Percentiles rank a stretch among this genome's conserved stretches.
Conservation (phyloP, 2,329 filamentous ascomycete genomes). For the Parasarocladium wereldwijsianum region DNA sequence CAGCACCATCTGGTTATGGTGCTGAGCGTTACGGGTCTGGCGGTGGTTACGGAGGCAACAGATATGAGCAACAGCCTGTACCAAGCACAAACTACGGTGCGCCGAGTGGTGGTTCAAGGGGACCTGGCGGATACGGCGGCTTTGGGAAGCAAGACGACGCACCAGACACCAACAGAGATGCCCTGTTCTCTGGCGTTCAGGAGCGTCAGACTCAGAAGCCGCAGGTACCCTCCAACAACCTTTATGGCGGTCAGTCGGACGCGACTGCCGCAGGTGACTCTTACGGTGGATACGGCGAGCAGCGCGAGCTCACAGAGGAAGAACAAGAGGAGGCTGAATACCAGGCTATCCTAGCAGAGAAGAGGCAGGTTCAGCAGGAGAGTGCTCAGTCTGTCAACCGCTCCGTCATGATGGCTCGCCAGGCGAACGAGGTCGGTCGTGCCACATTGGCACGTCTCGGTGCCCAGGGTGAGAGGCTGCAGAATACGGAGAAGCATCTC, state of each 20-base stretch:
- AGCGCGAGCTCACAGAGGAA: constrained; percentile 70
- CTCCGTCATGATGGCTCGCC: constrained; percentile 24
- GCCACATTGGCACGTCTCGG: constrained; percentile 60
- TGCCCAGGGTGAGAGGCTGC: constrained; percentile 64
- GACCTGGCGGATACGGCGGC: constrained; percentile 46
- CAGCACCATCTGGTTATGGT: constrained; percentile 30
- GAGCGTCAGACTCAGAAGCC: constrained; percentile 30
- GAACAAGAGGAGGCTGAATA: constrained; percentile 61
- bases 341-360: constrained; percentile 36
- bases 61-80: constrained; percentile 30
- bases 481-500: constrained; percentile 72
- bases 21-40: constrained; percentile 36
- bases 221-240: constrained; percentile 6
- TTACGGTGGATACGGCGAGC: constrained; percentile 46
- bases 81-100: constrained; percentile 12
- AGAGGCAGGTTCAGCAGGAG: constrained; percentile 61
- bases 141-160: constrained; percentile 31
- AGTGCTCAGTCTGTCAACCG: constrained; percentile 33
- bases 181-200: constrained; percentile 44
- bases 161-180: constrained; percentile 42
- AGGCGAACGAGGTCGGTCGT: constrained; percentile 43
- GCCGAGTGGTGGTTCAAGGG: constrained; percentile 20
- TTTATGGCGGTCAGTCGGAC: constrained; percentile 9
- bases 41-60: constrained; percentile 36
- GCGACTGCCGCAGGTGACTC: constrained; percentile 11